Base-by-base conservation (phyloP, 2,329 filamentous ascomycete genomes). In the Magnaporthiopsis rhizophila region DNA sequence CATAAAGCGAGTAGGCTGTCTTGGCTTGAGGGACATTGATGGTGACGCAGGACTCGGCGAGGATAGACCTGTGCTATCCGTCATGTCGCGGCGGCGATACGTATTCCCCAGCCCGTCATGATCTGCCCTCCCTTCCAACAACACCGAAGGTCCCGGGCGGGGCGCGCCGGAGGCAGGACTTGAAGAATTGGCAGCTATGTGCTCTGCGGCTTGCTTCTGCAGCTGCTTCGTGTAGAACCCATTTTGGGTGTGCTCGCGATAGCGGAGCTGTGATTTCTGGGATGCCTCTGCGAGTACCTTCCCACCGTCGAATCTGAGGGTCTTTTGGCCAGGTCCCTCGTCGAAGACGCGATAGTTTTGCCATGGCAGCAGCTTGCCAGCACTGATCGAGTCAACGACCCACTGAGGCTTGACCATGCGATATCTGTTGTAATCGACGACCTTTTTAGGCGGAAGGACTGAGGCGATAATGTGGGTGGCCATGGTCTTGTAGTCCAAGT, bases 401-500 rank as follows among this genome's bases (percentile, higher is more conserved):
- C 95, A 99, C 26, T 91, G 88, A 0, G 95, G 95, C 75, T 95
- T 97, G 62, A 97, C 95, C 53, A 99, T 91, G 59, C 94, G 87
- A 75, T 98, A 97, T 68, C 86, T 87, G 64, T 82, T 84, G 72
- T 96, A 97, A 68, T 99, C 95, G 64, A 94, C 86, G 34, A 87
- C 87, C 76, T 99, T 99, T 78, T 97, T 98, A 0, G 92, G 93
- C 0, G 95, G 95, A 28, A 99, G 79, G 63, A 86, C 89, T 63
- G 92, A 94, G 3, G 94, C 93, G 70, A 99, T 92, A 69, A 99
- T 97, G 74, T 99, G 94, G 0, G 96, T 99, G 0, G 92, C 94
- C 73, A 90, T 89, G 0, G 94, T 98, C 79, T 99, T 99, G 53
- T 88, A 90, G 74, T 97, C 93, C 13, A 99, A 80, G 71, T 98